These are phyloP conservation scores for Coprinopsis sp. DNA, from an alignment of 768 basidiomycete genomes.

Conservation along the genomic window DNA sequence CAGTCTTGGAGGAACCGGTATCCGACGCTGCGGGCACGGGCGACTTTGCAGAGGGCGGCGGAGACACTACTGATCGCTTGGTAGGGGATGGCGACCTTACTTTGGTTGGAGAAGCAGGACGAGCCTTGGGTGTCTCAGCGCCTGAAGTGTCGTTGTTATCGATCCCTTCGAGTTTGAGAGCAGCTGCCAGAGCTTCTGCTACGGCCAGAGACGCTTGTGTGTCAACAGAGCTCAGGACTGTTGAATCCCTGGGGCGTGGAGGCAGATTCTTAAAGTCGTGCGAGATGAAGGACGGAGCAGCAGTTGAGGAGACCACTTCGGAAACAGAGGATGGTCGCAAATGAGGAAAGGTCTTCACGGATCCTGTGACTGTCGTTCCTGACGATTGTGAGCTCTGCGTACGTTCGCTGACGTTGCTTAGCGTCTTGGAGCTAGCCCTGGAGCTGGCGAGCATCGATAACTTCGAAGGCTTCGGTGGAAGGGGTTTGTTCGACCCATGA, in stretches of 20 bases:
- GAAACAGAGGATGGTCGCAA: slow-evolving; percentile 68
- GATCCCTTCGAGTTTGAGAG: slow-evolving; percentile 54
- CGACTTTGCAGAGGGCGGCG: neutral
- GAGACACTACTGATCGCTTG: slow-evolving; percentile 1
- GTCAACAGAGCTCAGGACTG: slow-evolving; percentile 24
- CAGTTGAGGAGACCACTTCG: slow-evolving; percentile 30
- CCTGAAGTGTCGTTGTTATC: slow-evolving; percentile 30
- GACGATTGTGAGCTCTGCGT: slow-evolving; percentile 54
- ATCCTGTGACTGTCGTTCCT: slow-evolving; percentile 48
- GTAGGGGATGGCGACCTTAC: slow-evolving; percentile 7
- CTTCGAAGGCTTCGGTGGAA: slow-evolving; percentile 40
- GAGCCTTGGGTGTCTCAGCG: slow-evolving; percentile 14
- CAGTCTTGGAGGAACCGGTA: slow-evolving; percentile 1
- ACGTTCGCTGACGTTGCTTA: slow-evolving; percentile 27
- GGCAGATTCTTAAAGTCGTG: slow-evolving; percentile 26
- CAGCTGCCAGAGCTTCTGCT: slow-evolving; percentile 62
- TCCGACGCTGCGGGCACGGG: neutral
- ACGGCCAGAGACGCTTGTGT: slow-evolving; percentile 54
- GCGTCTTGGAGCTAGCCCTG: slow-evolving; percentile 51
- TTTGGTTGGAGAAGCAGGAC: too few species aligned
- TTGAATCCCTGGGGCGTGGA: slow-evolving; percentile 15
- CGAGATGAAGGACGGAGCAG: slow-evolving; percentile 25
- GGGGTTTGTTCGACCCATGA: slow-evolving; percentile 25
- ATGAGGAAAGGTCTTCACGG: slow-evolving; percentile 67
- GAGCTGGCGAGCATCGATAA: slow-evolving; percentile 66